Percentiles rank a stretch among this genome's conserved stretches.
These are phyloP conservation scores for Hamamelis virginiana DNA, from an alignment of 164 flowering plant genomes.

Conservation along the genomic window DNA sequence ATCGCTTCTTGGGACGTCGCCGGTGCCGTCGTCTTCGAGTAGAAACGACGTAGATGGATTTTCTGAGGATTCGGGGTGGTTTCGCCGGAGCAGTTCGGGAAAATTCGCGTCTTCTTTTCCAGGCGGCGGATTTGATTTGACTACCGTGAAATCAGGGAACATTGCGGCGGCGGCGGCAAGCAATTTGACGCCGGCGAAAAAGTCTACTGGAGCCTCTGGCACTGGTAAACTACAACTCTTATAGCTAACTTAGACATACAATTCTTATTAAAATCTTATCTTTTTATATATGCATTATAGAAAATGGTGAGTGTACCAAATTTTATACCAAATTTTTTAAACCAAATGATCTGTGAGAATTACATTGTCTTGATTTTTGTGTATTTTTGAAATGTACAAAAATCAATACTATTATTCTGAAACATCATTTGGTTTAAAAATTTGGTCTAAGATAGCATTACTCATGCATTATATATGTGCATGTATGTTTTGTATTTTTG, in stretches of 20 bases:
- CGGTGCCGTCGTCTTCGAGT: constrained; percentile 33
- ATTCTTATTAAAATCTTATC: too few relatives aligned
- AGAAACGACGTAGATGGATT: constrained; percentile 34
- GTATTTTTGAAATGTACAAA: too few relatives aligned
- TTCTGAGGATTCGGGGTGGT: constrained; percentile 44
- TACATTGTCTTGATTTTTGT: too few relatives aligned
- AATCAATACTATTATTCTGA: too few relatives aligned
- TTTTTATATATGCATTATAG: too few relatives aligned
- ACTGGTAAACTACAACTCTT: not conserved
- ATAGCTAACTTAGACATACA: not conserved
- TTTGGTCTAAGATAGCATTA: too few relatives aligned
- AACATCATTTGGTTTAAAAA: too few relatives aligned
- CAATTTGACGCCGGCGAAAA: constrained; percentile 27
- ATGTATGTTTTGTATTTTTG: too few relatives aligned
- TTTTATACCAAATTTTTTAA: too few relatives aligned
- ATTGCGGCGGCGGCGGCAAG: constrained; percentile 14
- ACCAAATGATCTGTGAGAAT: too few relatives aligned
- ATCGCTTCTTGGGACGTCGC: constrained; percentile 38
- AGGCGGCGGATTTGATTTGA: constrained; percentile 47
- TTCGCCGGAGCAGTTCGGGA: constrained; percentile 28
- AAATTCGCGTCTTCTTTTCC: constrained; percentile 52
- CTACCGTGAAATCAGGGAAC: constrained; percentile 22
- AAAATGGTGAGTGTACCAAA: too few relatives aligned
- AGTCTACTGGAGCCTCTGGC: constrained; percentile 22
- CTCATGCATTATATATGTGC: too few relatives aligned